Evolutionary conservation across 257 asterid species (phyloP), one percentile per base, ranked within the genome.

Genomic region (Rauvolfia tetraphylla): DNA sequence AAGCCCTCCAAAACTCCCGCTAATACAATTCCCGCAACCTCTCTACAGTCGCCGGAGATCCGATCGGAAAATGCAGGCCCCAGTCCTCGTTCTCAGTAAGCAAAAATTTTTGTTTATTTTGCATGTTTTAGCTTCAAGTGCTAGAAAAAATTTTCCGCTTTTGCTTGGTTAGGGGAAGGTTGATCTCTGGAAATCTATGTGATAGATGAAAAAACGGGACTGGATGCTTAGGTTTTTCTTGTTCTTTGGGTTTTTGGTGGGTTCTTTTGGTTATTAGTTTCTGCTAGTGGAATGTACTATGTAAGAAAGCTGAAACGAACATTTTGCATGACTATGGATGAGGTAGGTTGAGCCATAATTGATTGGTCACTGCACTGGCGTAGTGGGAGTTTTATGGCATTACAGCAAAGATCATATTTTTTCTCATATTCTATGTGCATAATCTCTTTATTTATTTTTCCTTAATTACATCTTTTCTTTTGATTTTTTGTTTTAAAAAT

Each of bases 71-170:
- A 90, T 92, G 96, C 92, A 89, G 7, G 84, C 96, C 13, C 94
- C 90, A 31, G 95, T 90, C 33, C 87, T 92, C 80, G 97, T 90
- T 76, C 91, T 92, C 77, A 89, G 97, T 89, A 82, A 85, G 89
- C 61, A 18, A 41, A 15, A 14, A 33, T 15, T 73, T 68, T 27
- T 39, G 18, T 68, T 27, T 67, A 17, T 75, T 68, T 75, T 5
- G 66, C 5, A 23, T 66, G 69, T 68, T 25, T 68, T n/a, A 5
- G 15, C 25, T 4, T 39, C 17, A 10, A 29, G 25, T 58, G 36
- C 10, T 56, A 42, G 67, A 41, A 62, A 20, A 11, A 4, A 54
- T 42, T 2, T 2, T 68, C 11, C 41, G 11, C 34, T 46, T 25
- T 13, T 25, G 27, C 38, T 2, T 23, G 33, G 41, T 31, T 15